Conservation (phyloP, 768 basidiomycete species). For the Botryobasidium botryosum region DNA sequence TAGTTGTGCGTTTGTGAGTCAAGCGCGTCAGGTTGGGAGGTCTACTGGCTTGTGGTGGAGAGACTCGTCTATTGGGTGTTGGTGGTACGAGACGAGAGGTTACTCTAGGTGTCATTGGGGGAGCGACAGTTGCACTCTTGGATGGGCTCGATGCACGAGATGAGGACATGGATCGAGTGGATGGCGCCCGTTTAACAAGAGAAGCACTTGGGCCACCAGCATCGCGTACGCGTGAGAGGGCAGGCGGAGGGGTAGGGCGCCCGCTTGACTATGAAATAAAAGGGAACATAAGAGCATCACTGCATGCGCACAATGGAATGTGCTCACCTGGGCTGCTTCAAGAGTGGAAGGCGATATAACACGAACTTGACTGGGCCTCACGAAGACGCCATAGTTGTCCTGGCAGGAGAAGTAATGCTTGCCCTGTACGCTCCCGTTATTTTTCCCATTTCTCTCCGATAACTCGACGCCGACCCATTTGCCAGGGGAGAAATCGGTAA, state of each 20-base stretch:
- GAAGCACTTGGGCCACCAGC: not conserved
- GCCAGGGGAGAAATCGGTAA: slow-evolving; percentile 69
- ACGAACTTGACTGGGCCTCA: slow-evolving; percentile 62
- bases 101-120: slow-evolving; percentile 10
- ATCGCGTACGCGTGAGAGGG: not conserved
- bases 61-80: slow-evolving; percentile 52
- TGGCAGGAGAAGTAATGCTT: slow-evolving; percentile 68
- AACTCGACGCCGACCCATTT: slow-evolving; percentile 95
- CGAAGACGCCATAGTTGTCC: slow-evolving; percentile 69
- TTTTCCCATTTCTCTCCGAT: slow-evolving; percentile 73
- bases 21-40: too few species aligned
- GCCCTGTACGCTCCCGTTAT: slow-evolving; percentile 78
- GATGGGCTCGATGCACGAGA: slow-evolving; percentile 48
- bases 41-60: too few species aligned
- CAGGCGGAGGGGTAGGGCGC: slow-evolving; percentile 6
- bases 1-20: too few species aligned
- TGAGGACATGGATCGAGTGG: slow-evolving; percentile 24
- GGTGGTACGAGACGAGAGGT: slow-evolving; percentile 26
- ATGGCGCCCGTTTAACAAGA: too few species aligned
- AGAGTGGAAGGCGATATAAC: too few species aligned
- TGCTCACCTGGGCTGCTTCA: too few species aligned
- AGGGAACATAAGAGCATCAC: too few species aligned
- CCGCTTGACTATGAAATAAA: too few species aligned
- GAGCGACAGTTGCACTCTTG: slow-evolving; percentile 8
- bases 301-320: too few species aligned